Evolutionary conservation across 306 rosid genomes (phyloP), one percentile per base, ranked within the genome.

Genomic region (Medicago arabica): DNA sequence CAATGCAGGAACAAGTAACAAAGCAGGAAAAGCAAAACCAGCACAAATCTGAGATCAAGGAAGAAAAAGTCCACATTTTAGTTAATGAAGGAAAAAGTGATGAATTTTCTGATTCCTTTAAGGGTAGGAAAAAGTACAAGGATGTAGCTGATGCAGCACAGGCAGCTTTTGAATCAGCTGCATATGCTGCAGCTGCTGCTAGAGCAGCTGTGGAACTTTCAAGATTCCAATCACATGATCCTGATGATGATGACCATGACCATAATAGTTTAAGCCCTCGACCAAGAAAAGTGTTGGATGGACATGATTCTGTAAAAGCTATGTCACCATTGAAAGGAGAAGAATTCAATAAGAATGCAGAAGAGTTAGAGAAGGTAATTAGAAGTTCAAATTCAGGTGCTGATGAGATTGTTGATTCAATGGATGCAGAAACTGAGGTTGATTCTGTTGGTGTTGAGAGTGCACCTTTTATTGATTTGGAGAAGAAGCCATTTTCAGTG

Each of bases 161-260:
- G 71, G 98, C 97, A 82, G 98, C 98, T 16, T 94, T 91, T 40
- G 93, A 94, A 83, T 91, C 96, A 5, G 98, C 97, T 23, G 93
- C 96, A 75, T 75, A 83, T 75, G 98, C 97, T 54, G 98, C 97
- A 2, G 96, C 79, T 53, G 98, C 98, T 17, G 98, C 98, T 39
- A 87, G 88, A 81, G 96, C 93, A 68, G 98, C 96, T 7, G 83
- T 92, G 69, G 92, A 88, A 68, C 96, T 94, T 78, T 87, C 92
- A 55, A 79, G 93, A 71, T 75, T 87, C 3, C 89, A 83, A 25
- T 40, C 92, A 10, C 82, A 69, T 28, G 92, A 85, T 82, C 87
- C 86, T 43, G 41, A 0, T 8, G 51, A 65, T 18, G 23, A 64
- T 2, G 36, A 63, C 9, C 34, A 67, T 41, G 34, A 66, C 78